Evolutionary conservation across 148 eudicot species (phyloP).

Genomic region (Cornus kousa): DNA sequence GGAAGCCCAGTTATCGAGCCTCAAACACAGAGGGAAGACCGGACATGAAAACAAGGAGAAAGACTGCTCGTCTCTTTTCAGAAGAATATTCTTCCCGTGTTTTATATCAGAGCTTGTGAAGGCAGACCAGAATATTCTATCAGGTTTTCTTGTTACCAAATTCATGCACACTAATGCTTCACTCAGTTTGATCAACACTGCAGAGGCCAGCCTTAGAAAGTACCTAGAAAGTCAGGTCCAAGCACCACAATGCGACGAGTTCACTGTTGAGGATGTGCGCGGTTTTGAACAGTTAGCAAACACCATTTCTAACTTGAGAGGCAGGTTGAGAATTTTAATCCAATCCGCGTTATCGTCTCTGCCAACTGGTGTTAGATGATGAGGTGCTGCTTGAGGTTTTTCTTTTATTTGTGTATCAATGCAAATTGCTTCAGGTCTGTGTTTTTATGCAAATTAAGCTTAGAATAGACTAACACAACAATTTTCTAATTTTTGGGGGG

Average conservation of each 20-base stretch:
- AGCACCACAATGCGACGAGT: conserved; percentile 24
- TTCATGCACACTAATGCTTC: conserved; percentile 79
- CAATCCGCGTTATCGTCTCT: conserved; percentile 59
- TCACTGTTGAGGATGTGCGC: conserved; percentile 16
- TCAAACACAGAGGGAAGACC: conserved; percentile 14
- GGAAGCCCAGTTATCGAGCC: conserved; percentile 39
- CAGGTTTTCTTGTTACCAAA: conserved; percentile 74
- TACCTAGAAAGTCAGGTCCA: conserved; percentile 58
- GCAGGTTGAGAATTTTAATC: conserved; percentile 35
- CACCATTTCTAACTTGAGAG: conserved; percentile 39
- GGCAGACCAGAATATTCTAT: conserved; percentile 70
- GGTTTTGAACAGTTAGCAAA: conserved; percentile 40
- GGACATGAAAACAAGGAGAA: conserved; percentile 20
- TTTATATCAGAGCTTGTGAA: conserved; percentile 74
- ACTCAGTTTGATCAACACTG: conserved; percentile 69
- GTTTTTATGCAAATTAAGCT: not conserved
- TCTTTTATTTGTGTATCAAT: not conserved
- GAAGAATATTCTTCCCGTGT: conserved; percentile 60
- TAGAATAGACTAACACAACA: not conserved
- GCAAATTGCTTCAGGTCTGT: not conserved
- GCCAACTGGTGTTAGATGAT: conserved; percentile 29
- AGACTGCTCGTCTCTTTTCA: conserved; percentile 34
- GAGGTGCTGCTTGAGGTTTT: not conserved
- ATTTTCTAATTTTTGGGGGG: too few species aligned
- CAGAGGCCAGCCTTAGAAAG: conserved; percentile 59